These are phyloP conservation scores for Ambrosiella xylebori DNA, from an alignment of 2,329 filamentous ascomycete species.

Conservation along the genomic window DNA sequence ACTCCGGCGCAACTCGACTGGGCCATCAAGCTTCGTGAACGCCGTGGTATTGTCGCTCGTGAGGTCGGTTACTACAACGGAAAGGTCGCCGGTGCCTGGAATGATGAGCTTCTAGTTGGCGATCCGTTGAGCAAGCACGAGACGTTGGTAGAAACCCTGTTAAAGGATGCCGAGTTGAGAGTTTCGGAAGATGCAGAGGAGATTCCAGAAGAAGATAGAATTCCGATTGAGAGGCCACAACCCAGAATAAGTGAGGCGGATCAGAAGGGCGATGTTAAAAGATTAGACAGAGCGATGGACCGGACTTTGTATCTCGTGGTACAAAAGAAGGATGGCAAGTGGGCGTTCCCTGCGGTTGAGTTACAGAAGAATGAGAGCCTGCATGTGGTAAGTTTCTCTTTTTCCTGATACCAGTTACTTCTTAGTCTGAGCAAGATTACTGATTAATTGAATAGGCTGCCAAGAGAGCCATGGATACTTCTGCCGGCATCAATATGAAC, in stretches of 20 bases:
- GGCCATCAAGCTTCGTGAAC: slow-evolving; percentile 67
- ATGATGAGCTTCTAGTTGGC: slow-evolving; percentile 73
- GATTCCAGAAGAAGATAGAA: slow-evolving; percentile 39
- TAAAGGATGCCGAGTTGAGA: slow-evolving; percentile 56
- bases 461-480: slow-evolving; percentile 55
- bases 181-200: slow-evolving; percentile 43
- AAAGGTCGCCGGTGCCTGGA: slow-evolving; percentile 56
- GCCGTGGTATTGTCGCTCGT: slow-evolving; percentile 54
- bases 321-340: slow-evolving; percentile 47
- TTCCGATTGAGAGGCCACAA: slow-evolving; percentile 53
- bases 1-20: slow-evolving; percentile 75
- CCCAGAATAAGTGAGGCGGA: slow-evolving; percentile 65
- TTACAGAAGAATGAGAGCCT: slow-evolving; percentile 58
- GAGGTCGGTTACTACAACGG: slow-evolving; percentile 77
- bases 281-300: slow-evolving; percentile 63
- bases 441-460: slow-evolving; percentile 44
- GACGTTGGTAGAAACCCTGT: slow-evolving; percentile 46
- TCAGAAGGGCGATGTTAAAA: slow-evolving; percentile 50
- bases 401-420: neutral
- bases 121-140: slow-evolving; percentile 48
- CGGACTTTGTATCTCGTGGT: slow-evolving; percentile 80
- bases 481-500: slow-evolving; percentile 91
- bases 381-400: slow-evolving; percentile 49
- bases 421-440: slow-evolving; percentile 2
- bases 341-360: slow-evolving; percentile 65